Percentiles rank a stretch among this genome's conserved stretches.
Evolutionary conservation across 1,139 yeast species (phyloP).

Genomic region (Suhomyces ambrosiae): DNA sequence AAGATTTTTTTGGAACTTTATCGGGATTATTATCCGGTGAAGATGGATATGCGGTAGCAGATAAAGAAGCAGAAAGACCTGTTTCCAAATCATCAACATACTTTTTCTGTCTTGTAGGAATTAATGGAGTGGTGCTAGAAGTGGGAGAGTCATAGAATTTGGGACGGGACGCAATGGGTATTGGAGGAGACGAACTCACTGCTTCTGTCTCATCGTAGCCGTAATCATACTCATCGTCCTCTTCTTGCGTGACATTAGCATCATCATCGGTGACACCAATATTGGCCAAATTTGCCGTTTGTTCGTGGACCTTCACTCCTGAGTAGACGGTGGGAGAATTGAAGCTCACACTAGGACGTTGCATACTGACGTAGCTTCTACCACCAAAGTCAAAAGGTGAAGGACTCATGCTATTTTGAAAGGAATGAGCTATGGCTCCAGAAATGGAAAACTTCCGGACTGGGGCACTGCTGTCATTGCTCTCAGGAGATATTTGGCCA

Average conservation of each 20-base stretch:
- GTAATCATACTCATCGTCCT: conserved; percentile 13
- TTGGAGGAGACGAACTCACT: conserved; percentile 29
- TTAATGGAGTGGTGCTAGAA: conserved; percentile 5
- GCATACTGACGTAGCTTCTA: conserved; percentile 44
- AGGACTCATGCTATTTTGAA: conserved; percentile 24
- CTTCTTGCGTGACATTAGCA: conserved; percentile 10
- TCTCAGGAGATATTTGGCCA: conserved; percentile 1
- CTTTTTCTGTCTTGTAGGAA: conserved; percentile 1
- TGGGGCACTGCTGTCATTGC: background rate
- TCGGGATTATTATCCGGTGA: background rate
- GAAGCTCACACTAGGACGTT: conserved; percentile 22
- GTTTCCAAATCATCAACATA: conserved; percentile 10
- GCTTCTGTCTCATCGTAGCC: conserved; percentile 14
- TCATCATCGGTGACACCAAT: conserved; percentile 57
- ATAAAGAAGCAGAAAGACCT: conserved; percentile 2
- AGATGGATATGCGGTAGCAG: background rate
- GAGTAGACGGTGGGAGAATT: conserved; percentile 48
- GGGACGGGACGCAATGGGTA: conserved; percentile 16
- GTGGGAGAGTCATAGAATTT: conserved; percentile 1
- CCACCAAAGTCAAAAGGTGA: conserved; percentile 47
- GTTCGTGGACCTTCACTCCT: conserved; percentile 58
- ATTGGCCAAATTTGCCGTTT: conserved; percentile 62
- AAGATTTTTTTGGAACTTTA: background rate
- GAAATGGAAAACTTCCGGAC: conserved; percentile 27
- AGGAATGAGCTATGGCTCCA: conserved; percentile 29